phyloP scores from a whole-genome alignment of 768 basidiomycete species.

The Cantharellus cinnabarinus region DNA sequence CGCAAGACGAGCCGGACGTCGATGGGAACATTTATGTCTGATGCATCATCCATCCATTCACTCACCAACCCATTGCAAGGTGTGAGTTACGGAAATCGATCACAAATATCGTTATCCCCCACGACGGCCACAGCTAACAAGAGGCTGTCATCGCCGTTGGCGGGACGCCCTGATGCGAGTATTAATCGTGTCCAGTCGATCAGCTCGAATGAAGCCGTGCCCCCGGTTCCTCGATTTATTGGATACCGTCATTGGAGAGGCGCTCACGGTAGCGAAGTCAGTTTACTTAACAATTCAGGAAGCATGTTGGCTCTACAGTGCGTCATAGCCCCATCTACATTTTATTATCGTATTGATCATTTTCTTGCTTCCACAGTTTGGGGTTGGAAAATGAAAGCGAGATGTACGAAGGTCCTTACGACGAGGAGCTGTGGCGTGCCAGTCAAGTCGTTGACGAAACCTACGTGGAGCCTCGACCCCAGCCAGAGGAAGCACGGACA shows the following conservation, averaged over 20 bases:
- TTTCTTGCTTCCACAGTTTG: slow-evolving; percentile 26
- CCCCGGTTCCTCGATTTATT: slow-evolving; percentile 36
- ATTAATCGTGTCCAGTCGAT: neutral
- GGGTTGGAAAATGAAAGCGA: slow-evolving; percentile 49
- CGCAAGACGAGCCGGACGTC: slow-evolving; percentile 25
- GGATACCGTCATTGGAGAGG: slow-evolving; percentile 49
- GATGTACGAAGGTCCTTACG: slow-evolving; percentile 1
- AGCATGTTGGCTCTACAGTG: slow-evolving; percentile 92
- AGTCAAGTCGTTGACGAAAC: neutral
- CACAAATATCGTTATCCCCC: neutral
- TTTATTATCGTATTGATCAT: neutral
- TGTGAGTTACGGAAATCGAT: neutral
- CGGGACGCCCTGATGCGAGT: neutral
- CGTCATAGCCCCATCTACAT: slow-evolving; percentile 12
- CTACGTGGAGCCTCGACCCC: neutral
- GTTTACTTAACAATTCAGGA: slow-evolving; percentile 46
- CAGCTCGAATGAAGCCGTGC: slow-evolving; percentile 4
- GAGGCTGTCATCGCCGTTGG: slow-evolving; percentile 1
- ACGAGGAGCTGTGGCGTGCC: slow-evolving; percentile 1
- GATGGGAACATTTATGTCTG: neutral
- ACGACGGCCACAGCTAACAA: neutral
- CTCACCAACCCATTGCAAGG: slow-evolving; percentile 2
- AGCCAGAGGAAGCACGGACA: slow-evolving; percentile 2
- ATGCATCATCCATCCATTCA: slow-evolving; percentile 4
- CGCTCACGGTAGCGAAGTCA: slow-evolving; percentile 63